A percentile compares a stretch with the other conserved stretches of the same genome.
phyloP scores from a whole-genome alignment of 257 asterid species.

The Capsicum baccatum region DNA sequence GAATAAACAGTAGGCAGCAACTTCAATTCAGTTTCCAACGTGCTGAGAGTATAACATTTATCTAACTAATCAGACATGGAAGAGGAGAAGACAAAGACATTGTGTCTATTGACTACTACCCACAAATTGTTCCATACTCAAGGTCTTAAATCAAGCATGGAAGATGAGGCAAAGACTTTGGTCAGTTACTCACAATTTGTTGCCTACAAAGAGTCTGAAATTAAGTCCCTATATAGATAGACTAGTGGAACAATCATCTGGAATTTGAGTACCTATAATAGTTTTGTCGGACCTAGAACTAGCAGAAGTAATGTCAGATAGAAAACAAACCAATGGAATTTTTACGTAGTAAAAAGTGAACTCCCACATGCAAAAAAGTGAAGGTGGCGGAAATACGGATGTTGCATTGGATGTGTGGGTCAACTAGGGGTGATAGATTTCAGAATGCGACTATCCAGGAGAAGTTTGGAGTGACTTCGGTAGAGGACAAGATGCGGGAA shows the following conservation, averaged over 20 bases:
- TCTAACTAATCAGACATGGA: not conserved
- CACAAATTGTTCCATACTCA: not conserved
- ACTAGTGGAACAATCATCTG: not conserved
- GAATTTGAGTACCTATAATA: not conserved
- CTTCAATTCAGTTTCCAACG: not conserved
- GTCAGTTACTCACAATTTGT: not conserved
- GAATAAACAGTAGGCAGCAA: not conserved
- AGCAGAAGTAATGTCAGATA: not conserved
- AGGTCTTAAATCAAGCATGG: not conserved
- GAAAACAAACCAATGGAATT: not conserved
- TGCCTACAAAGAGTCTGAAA: not conserved
- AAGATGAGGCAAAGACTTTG: not conserved
- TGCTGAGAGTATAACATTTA: not conserved
- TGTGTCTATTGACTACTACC: not conserved
- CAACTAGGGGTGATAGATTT: too few relatives aligned
- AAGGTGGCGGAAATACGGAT: too few relatives aligned
- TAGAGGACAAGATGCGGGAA: too few relatives aligned
- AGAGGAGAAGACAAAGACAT: not conserved
- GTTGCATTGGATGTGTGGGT: too few relatives aligned
- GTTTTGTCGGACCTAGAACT: not conserved
- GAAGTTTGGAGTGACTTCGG: too few relatives aligned
- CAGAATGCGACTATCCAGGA: too few relatives aligned
- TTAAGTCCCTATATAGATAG: not conserved
- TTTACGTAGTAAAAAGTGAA: not conserved
- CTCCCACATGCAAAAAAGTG: too few relatives aligned